Percentiles rank a stretch among this genome's conserved stretches.
These are phyloP conservation scores for Hypoxylon rubiginosum DNA, from an alignment of 2,329 filamentous ascomycete genomes.

Conservation along the genomic window DNA sequence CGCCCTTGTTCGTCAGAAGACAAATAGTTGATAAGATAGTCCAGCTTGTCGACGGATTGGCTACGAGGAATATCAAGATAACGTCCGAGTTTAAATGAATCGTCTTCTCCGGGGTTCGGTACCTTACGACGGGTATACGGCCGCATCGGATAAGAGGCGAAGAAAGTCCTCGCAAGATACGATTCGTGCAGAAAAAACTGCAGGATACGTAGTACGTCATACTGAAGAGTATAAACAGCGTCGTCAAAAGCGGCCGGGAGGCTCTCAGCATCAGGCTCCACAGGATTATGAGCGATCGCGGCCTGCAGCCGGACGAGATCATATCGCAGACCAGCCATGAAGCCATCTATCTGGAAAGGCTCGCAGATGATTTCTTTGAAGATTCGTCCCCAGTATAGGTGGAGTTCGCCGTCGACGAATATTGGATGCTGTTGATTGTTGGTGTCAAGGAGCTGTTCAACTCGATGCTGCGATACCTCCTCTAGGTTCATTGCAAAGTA, in stretches of 20 bases:
- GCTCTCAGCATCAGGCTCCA: too few species aligned
- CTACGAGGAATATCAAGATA: neutral
- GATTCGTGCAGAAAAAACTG: neutral
- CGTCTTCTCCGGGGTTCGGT: neutral
- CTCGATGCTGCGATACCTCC: neutral
- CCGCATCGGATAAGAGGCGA: slow-evolving; percentile 15
- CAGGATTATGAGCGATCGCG: neutral
- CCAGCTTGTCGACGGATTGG: neutral
- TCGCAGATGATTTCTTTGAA: slow-evolving; percentile 5
- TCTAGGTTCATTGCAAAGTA: slow-evolving; percentile 19
- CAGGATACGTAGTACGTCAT: neutral
- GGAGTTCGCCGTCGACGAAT: neutral
- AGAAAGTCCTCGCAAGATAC: neutral
- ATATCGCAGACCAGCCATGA: neutral
- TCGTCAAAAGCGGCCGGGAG: too few species aligned
- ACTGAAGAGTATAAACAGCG: neutral
- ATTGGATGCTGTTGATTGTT: neutral
- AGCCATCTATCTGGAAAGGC: neutral
- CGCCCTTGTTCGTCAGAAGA: neutral
- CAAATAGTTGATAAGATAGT: slow-evolving; percentile 4
- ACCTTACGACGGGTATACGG: neutral
- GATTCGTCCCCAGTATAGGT: slow-evolving; percentile 1
- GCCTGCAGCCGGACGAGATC: neutral
- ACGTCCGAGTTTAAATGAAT: neutral
- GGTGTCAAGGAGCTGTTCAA: neutral